Conservation (phyloP, 345 rosid genomes). For the Pseudoturritis turrita region DNA sequence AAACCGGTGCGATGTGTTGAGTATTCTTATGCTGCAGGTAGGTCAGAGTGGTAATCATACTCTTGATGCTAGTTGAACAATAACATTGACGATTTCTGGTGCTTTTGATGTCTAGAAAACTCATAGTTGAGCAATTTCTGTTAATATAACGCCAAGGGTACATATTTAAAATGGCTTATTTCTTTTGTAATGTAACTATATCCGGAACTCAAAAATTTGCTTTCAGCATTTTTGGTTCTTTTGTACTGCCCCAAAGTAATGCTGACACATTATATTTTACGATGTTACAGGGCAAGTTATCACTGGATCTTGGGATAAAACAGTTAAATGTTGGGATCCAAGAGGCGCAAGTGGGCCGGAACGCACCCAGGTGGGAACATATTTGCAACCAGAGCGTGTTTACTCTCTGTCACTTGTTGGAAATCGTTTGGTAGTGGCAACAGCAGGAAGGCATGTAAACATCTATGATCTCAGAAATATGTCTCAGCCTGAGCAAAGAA, state of each 20-base stretch:
- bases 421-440: constrained; percentile 88
- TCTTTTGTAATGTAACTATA: neutral
- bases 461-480: constrained; percentile 91
- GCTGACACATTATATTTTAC: neutral
- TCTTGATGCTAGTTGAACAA: neutral
- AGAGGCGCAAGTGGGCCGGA: constrained; percentile 99
- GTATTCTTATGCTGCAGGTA: constrained; percentile 96
- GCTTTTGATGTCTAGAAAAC: neutral
- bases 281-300: constrained; percentile 76
- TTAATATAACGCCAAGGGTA: neutral
- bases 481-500: constrained; percentile 98
- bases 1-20: constrained; percentile 92
- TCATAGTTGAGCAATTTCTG: neutral
- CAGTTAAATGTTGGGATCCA: constrained; percentile 98
- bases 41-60: constrained; percentile 10
- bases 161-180: neutral
- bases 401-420: constrained; percentile 96
- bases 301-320: constrained; percentile 98
- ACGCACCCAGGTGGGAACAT: constrained; percentile 87
- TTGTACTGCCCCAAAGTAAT: neutral
- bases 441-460: constrained; percentile 97
- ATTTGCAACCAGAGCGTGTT: constrained; percentile 92
- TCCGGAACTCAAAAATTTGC: neutral
- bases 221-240: neutral
- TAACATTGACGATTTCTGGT: neutral